Evolutionary conservation across 805 yeast species (phyloP), one percentile per base, ranked within the genome.

Genomic region (Wickerhamomyces chaumierensis): DNA sequence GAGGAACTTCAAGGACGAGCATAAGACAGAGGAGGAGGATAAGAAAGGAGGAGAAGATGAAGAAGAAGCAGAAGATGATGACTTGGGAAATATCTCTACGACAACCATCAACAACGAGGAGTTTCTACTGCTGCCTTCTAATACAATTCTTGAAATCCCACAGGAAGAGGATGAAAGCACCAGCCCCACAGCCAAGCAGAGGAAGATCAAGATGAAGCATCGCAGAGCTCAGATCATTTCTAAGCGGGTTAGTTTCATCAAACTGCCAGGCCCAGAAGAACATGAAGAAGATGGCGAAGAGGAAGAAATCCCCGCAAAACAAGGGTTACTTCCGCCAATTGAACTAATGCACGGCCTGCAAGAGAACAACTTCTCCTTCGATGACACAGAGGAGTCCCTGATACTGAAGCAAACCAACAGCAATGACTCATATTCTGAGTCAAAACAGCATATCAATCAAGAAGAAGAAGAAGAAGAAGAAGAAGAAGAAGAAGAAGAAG

Each of bases 221-320:
- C 42, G 58, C 41, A 37, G 47, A 15, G 57, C 55, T 1, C 55
- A 52, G 38, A 46, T 53, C 14, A 39, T 53, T 16, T 45, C 50
- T 11, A 44, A 48, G 34, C 11, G n/a, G 19, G 12, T 21, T 14
- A 17, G 14, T 15, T n/a, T 31, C 33, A 15, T 4, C 15, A 16
- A 20, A 23, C 27, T n/a, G 18, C 25, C 35, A 15, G 32, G n/a
- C 5, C 15, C 28, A 2, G 16, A 15, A 14, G 18, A 17, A 16
- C n/a, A 13, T 3, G 25, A 28, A 4, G 36, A 23, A 13, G 36
- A 35, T 15, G 31, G 35, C 7, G 37, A 39, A 14, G 36, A 36
- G 16, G 27, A 28, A 14, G 25, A 33, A 5, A 33, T n/a, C 5
- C 19, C 5, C 13, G 19, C 12, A 17, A 15, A 7, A 19, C 7